Evolutionary conservation across 257 asterid species (phyloP).

Genomic region (Solanum sejunctum): DNA sequence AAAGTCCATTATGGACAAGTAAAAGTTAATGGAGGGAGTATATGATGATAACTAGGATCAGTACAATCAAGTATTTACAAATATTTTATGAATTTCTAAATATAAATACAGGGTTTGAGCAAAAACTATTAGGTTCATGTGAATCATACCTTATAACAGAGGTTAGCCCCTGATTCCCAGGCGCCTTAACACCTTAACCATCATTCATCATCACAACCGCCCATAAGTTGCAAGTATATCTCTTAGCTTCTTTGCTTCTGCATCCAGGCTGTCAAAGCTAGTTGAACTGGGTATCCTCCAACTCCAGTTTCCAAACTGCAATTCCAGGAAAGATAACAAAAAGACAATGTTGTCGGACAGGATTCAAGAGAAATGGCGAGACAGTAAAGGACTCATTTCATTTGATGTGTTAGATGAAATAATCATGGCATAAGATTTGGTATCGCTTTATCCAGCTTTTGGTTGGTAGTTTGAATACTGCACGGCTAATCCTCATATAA

Average conservation of each 20-base stretch:
- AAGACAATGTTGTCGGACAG: neutral
- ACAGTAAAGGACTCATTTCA: neutral
- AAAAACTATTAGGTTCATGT: neutral
- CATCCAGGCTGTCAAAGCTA: constrained; percentile 44
- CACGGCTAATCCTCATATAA: neutral
- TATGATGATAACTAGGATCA: neutral
- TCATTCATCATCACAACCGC: constrained; percentile 22
- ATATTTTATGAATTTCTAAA: neutral
- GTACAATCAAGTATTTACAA: neutral
- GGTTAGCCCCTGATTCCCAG: neutral
- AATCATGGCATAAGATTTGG: neutral
- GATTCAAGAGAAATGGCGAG: neutral
- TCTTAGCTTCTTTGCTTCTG: constrained; percentile 62
- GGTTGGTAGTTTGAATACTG: neutral
- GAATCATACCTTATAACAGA: neutral
- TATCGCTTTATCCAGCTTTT: neutral
- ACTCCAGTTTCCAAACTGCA: constrained; percentile 93
- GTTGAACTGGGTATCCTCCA: constrained; percentile 80
- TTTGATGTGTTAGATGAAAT: neutral
- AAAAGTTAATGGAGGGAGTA: neutral
- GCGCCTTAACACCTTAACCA: neutral
- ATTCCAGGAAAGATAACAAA: neutral
- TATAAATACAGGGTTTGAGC: neutral
- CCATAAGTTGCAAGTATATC: constrained; percentile 62
- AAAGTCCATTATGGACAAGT: neutral